Evolutionary conservation across 2,329 filamentous ascomycete genomes (phyloP).

Genomic region (Sporothrix euskadiensis): DNA sequence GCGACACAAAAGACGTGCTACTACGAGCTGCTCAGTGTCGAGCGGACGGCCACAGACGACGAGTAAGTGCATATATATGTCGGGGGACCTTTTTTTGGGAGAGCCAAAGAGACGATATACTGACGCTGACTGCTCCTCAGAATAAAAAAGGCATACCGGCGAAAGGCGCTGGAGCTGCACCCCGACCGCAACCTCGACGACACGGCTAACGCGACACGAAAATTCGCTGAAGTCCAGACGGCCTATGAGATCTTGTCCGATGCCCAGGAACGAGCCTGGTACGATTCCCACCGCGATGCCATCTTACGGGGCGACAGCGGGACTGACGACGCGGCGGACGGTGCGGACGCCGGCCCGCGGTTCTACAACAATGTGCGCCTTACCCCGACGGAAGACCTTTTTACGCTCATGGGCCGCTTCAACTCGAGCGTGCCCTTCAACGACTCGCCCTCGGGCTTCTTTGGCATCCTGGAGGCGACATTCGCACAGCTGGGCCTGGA

Average conservation of each 20-base stretch:
- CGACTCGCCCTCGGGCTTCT: constrained; percentile 81
- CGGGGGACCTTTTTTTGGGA: background rate
- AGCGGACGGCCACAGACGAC: constrained; percentile 72
- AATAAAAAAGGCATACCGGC: constrained; percentile 90
- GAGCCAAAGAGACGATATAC: background rate
- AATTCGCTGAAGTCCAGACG: constrained; percentile 88
- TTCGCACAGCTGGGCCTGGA: constrained; percentile 81
- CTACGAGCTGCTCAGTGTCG: constrained; percentile 79
- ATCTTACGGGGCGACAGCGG: constrained; percentile 68
- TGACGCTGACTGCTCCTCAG: constrained; percentile 45
- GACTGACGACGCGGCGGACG: constrained; percentile 41
- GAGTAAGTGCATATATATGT: constrained; percentile 55
- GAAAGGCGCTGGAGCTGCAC: constrained; percentile 88
- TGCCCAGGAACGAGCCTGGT: constrained; percentile 94
- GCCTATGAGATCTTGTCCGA: constrained; percentile 97
- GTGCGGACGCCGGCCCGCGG: constrained; percentile 43
- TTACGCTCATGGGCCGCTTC: constrained; percentile 76
- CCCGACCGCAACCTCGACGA: constrained; percentile 92
- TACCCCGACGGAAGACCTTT: constrained; percentile 78
- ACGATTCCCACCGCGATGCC: constrained; percentile 87
- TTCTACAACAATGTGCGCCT: constrained; percentile 66
- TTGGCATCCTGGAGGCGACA: constrained; percentile 70
- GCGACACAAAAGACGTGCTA: constrained; percentile 67
- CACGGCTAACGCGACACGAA: constrained; percentile 74
- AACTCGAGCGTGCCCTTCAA: constrained; percentile 75